A percentile compares a stretch with the other conserved stretches of the same genome.
Conservation (phyloP, 2,329 filamentous ascomycete genomes). For the Aspergillus quadrilineatus region DNA sequence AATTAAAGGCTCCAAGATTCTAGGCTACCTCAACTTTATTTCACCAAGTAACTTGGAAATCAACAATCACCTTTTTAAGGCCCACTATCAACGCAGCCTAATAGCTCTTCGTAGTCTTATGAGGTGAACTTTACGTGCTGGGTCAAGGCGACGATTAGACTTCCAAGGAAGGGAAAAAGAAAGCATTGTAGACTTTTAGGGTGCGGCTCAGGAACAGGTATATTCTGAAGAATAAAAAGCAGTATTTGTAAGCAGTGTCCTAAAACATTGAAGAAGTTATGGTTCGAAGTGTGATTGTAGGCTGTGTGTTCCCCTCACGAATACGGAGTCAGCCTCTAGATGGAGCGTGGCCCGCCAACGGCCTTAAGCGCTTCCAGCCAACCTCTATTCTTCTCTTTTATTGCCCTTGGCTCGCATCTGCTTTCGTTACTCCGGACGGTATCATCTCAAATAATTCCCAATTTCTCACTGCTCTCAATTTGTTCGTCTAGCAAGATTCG, state of each 20-base stretch:
- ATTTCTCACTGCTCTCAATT: neutral
- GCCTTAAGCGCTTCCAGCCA: slow-evolving; percentile 20
- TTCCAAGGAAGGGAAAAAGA: no score
- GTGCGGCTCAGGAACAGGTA: no score
- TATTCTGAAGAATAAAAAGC: no score
- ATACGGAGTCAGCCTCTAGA: neutral
- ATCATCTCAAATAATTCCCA: neutral
- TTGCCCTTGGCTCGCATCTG: slow-evolving; percentile 11
- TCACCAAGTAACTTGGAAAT: no score
- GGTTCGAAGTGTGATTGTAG: neutral
- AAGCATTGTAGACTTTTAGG: no score
- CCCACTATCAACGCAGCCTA: no score
- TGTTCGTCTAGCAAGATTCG: neutral
- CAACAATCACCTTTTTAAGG: no score
- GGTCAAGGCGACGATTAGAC: no score
- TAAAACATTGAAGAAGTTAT: neutral
- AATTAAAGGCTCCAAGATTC: slow-evolving; percentile 23
- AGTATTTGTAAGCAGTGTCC: no score
- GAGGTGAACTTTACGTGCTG: no score
- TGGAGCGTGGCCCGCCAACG: slow-evolving; percentile 9
- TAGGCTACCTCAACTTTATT: no score
- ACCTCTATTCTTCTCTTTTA: slow-evolving; percentile 17
- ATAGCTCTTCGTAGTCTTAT: no score
- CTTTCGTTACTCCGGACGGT: slow-evolving; percentile 3
- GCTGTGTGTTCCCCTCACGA: neutral